Evolutionary conservation across 169 alveolate genomes (phyloP), one percentile per base, ranked within the genome.

Genomic region (Plasmodium billcollinsi): DNA sequence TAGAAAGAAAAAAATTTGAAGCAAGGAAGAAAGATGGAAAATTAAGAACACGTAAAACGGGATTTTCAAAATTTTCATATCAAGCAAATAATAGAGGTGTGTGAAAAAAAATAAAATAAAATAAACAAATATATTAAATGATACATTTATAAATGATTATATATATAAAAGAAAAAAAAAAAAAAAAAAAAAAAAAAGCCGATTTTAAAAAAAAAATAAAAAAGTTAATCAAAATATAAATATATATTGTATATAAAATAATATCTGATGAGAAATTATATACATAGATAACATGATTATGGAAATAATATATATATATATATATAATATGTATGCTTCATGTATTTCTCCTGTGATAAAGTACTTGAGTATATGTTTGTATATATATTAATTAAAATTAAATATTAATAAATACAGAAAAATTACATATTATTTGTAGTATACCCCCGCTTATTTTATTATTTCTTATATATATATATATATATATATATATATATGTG

Each of bases 1-100:
- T 83, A 20, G 85, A 83, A 24, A 83, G 74, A 69, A 33, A 62
- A 70, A 70, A 70, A 33, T 18, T 54, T 14, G 52, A 67, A 54
- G 85, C 66, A 83, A 83, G 91, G 49, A 83, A 39, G 29, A 66
- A 58, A 54, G 91, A 83, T 45, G 49, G 88, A 83, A 69, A 58
- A 43, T 8, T 20, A 54, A 83, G 54, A 83, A 39, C 83, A 33
- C 75, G 91, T 11, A 83, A 83, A 58, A 0, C 91, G 1, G 91
- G 91, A 83, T 83, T 58, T 72, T 26, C 91, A 45, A 83, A 56
- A 72, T 83, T 54, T 62, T 69, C 80, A 26, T 69, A 83, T 62
- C 91, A 83, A 83, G 74, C 85, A 83, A 33, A 33, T 33, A 69
- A 56, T 70, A 67, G 91, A 83, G 91, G 91, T 83, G 91, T 73